A percentile compares a stretch with the other conserved stretches of the same genome.
Conservation (phyloP, 495 filamentous ascomycete species). For the Pseudevernia furfuracea region DNA sequence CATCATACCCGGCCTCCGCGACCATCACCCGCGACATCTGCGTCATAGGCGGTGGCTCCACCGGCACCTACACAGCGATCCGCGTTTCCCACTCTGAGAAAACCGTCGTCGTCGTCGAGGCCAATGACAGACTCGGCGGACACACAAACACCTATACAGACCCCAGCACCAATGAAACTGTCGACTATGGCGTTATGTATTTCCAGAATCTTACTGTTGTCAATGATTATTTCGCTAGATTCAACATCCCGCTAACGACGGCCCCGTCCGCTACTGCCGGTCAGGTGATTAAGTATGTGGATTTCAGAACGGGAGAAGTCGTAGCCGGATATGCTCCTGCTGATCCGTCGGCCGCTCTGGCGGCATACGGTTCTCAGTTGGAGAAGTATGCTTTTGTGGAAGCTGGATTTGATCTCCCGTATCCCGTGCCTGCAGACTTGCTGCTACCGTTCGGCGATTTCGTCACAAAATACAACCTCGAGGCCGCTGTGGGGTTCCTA, state of each 20-base stretch:
- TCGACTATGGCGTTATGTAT: conserved; percentile 41
- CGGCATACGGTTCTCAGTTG: conserved; percentile 30
- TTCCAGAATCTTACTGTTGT: conserved; percentile 35
- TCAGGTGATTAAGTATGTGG: conserved; percentile 8
- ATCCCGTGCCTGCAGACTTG: conserved; percentile 38
- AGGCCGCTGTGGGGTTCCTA: conserved; percentile 28
- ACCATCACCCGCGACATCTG: conserved; percentile 34
- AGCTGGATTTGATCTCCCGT: conserved; percentile 36
- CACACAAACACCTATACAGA: conserved; percentile 42
- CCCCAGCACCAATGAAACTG: conserved; percentile 32
- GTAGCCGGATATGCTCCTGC: conserved; percentile 22
- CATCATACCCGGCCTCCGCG: background rate
- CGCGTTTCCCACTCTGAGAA: conserved; percentile 35
- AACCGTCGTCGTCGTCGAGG: conserved; percentile 41
- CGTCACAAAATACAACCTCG: conserved; percentile 34
- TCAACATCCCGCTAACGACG: conserved; percentile 28
- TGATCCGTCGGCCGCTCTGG: conserved; percentile 22
- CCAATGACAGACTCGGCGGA: conserved; percentile 37
- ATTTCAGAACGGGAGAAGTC: conserved; percentile 28
- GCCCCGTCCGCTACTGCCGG: background rate
- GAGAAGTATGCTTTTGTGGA: conserved; percentile 36
- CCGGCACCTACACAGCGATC: conserved; percentile 42
- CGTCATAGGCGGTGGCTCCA: conserved; percentile 45
- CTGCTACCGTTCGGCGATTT: conserved; percentile 39
- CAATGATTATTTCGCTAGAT: conserved; percentile 33